phyloP scores from a whole-genome alignment of 2,329 filamentous ascomycete species.

The Penicillium sp. region DNA sequence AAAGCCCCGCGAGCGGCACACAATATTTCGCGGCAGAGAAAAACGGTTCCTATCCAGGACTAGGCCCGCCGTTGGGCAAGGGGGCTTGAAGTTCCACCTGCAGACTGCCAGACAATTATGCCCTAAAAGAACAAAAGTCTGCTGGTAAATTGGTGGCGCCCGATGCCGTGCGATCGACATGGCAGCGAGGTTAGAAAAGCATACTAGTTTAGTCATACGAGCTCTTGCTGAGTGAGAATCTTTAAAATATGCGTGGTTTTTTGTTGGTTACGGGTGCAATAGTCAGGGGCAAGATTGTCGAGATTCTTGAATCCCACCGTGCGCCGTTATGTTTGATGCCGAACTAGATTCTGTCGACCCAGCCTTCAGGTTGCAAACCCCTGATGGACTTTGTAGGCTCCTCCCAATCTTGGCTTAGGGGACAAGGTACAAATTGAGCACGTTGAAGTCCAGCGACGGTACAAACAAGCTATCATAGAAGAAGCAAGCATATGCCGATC shows the following conservation, averaged over 20 bases:
- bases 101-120: too few relatives aligned
- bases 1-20: neutral
- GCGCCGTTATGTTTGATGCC: neutral
- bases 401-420: neutral
- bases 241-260: neutral
- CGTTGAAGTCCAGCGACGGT: neutral
- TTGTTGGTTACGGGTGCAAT: neutral
- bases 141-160: constrained; percentile 15
- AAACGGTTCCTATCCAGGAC: neutral
- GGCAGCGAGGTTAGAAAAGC: constrained; percentile 2
- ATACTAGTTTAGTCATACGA: neutral
- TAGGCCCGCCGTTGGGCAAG: neutral
- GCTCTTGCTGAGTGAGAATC: neutral
- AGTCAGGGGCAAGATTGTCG: neutral
- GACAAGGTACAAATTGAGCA: neutral
- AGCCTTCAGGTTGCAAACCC: neutral
- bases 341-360: neutral
- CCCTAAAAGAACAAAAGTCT: neutral
- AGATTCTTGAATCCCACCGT: neutral
- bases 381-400: neutral
- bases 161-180: constrained; percentile 15
- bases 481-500: neutral
- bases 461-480: neutral
- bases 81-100: neutral
- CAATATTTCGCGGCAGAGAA: neutral